phyloP scores from a whole-genome alignment of 2,329 filamentous ascomycete genomes.

The Monilinia aucupariae region DNA sequence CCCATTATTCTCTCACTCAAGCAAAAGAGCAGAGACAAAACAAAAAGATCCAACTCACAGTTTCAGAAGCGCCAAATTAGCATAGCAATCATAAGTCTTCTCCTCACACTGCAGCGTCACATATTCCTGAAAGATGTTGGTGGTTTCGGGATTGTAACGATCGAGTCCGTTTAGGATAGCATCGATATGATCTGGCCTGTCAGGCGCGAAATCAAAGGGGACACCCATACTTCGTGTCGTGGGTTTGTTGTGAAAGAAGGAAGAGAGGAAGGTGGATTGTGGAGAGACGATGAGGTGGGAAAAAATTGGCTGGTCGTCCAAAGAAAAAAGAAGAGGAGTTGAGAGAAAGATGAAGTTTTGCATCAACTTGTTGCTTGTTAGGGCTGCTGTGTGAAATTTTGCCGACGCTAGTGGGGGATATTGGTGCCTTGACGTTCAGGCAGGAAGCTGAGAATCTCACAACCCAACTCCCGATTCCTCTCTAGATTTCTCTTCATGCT shows the following conservation, averaged over 20 bases:
- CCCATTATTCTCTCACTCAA: neutral
- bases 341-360: conserved; percentile 16
- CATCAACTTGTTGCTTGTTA: conserved; percentile 9
- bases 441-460: neutral
- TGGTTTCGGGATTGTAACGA: conserved; percentile 97
- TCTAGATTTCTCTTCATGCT: neutral
- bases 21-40: neutral
- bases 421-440: neutral
- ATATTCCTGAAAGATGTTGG: conserved; percentile 88
- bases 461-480: neutral
- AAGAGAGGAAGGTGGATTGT: neutral
- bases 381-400: conserved; percentile 17
- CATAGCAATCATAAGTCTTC: conserved; percentile 91
- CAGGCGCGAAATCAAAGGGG: conserved; percentile 78
- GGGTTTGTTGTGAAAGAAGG: neutral
- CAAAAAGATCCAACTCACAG: conserved; percentile 62
- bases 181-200: conserved; percentile 87
- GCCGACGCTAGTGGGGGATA: conserved; percentile 15
- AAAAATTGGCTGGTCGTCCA: conserved; percentile 14
- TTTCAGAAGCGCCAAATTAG: conserved; percentile 92
- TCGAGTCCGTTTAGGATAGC: conserved; percentile 94
- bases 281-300: conserved; percentile 9
- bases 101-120: conserved; percentile 91
- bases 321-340: conserved; percentile 8
- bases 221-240: conserved; percentile 30